A percentile compares a stretch with the other conserved stretches of the same genome.
These are phyloP conservation scores for Zizania palustris DNA, from an alignment of 202 grass and related monocot species.

Conservation along the genomic window DNA sequence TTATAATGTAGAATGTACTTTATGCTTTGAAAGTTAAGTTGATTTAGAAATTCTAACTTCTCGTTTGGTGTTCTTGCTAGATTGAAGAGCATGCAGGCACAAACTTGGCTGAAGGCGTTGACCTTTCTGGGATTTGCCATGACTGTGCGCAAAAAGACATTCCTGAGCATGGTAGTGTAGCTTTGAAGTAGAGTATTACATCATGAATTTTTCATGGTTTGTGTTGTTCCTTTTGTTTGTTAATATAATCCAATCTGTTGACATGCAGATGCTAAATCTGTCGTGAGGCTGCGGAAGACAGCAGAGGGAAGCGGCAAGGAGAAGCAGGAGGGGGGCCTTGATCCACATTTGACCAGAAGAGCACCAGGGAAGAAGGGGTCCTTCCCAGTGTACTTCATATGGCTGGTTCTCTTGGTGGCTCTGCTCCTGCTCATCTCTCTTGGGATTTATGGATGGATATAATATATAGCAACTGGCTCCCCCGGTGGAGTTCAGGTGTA, in stretches of 20 bases:
- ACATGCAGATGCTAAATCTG: slow-evolving; percentile 44
- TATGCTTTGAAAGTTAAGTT: not conserved
- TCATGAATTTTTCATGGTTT: not conserved
- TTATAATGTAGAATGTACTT: slow-evolving; percentile 21
- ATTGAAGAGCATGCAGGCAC: slow-evolving; percentile 42
- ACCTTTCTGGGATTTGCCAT: not conserved
- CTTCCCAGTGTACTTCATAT: slow-evolving; percentile 35
- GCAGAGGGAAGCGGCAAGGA: slow-evolving; percentile 36
- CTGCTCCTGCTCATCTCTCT: slow-evolving; percentile 52
- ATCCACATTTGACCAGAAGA: slow-evolving; percentile 5
- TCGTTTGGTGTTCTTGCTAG: slow-evolving; percentile 20
- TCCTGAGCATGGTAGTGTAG: slow-evolving; percentile 53
- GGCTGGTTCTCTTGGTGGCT: slow-evolving; percentile 47
- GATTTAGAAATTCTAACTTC: slow-evolving; percentile 14
- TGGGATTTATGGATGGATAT: slow-evolving; percentile 46
- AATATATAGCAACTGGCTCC: not conserved
- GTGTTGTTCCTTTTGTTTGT: not conserved
- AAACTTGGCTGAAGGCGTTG: slow-evolving; percentile 15
- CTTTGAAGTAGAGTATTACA: no score
- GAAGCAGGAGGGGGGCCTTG: slow-evolving; percentile 35
- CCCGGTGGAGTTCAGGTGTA: not conserved
- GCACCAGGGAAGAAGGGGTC: slow-evolving; percentile 29
- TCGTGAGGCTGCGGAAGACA: slow-evolving; percentile 46
- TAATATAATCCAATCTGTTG: slow-evolving; percentile 16
- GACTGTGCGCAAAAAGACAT: slow-evolving; percentile 36